Evolutionary conservation across 2,329 filamentous ascomycete genomes (phyloP).

Genomic region (Aspergillus pseudoviridinutans): DNA sequence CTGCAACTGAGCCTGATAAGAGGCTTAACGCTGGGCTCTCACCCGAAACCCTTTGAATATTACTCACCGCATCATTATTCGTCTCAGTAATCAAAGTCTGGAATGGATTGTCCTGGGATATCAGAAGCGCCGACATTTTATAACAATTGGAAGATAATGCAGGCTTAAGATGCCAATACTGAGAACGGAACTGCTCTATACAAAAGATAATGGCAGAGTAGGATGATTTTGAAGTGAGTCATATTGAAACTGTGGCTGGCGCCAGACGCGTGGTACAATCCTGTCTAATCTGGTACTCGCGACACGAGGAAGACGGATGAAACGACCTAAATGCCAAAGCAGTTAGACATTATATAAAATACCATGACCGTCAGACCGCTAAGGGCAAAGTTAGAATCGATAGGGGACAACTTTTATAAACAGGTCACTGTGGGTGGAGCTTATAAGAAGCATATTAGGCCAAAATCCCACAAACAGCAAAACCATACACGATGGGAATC

Average conservation of each 20-base stretch:
- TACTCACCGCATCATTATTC: slow-evolving; percentile 11
- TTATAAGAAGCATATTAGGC: too few species aligned
- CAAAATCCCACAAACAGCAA: too few species aligned
- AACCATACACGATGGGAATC: too few species aligned
- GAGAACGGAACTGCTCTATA: not conserved
- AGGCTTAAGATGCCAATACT: not conserved
- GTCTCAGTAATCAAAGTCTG: slow-evolving; percentile 12
- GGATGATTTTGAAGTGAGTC: not conserved
- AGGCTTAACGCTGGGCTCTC: not conserved
- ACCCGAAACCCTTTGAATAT: not conserved
- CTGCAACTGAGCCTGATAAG: slow-evolving; percentile 53
- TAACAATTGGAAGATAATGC: not conserved
- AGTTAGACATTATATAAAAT: too few species aligned
- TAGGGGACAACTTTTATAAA: too few species aligned
- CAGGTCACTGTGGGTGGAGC: too few species aligned
- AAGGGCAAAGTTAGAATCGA: too few species aligned
- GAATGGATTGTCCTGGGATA: slow-evolving; percentile 18
- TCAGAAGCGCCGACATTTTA: not conserved
- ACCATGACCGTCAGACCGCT: too few species aligned
- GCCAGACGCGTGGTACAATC: not conserved
- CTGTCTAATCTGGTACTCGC: not conserved
- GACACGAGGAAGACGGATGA: not conserved
- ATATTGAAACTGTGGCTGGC: not conserved
- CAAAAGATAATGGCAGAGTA: not conserved
- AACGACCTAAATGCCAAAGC: too few species aligned